Conservation (phyloP, 768 basidiomycete genomes). For the Crepidotus variabilis region DNA sequence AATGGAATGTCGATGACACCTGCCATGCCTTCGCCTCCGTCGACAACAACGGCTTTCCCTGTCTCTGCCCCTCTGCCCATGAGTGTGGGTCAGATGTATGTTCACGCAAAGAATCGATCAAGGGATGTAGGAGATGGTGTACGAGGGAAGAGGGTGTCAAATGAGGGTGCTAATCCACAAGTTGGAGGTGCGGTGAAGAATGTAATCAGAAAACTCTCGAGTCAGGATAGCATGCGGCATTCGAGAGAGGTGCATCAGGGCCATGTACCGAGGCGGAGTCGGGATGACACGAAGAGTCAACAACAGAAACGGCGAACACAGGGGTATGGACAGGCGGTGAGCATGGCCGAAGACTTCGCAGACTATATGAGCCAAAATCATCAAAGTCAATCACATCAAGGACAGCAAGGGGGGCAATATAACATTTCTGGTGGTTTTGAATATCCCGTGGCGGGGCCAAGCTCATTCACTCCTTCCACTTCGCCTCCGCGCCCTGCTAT, state of each 20-base stretch:
- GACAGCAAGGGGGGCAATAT: neutral
- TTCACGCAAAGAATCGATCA: conserved; percentile 4
- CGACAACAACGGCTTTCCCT: conserved; percentile 3
- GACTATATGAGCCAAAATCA: conserved; percentile 20
- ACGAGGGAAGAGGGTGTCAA: conserved; percentile 1
- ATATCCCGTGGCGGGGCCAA: neutral
- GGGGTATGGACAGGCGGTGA: conserved; percentile 3
- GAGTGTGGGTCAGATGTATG: conserved; percentile 9
- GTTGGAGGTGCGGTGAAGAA: neutral
- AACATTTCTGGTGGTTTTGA: neutral
- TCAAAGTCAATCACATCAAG: too few species aligned
- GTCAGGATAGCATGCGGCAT: neutral
- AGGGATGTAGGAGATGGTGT: conserved; percentile 2
- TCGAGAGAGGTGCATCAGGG: neutral
- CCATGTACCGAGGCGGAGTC: neutral
- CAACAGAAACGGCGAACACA: conserved; percentile 11
- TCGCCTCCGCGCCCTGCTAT: conserved; percentile 12
- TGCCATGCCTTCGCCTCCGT: neutral
- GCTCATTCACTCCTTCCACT: conserved; percentile 9
- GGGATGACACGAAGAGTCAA: neutral
- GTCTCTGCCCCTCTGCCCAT: conserved; percentile 19
- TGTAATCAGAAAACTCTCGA: neutral
- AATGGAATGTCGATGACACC: neutral
- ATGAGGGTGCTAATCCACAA: neutral
- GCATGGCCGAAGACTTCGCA: conserved; percentile 18